Base-by-base conservation (phyloP, 148 eudicot species). In the Vaccinium darrowii region DNA sequence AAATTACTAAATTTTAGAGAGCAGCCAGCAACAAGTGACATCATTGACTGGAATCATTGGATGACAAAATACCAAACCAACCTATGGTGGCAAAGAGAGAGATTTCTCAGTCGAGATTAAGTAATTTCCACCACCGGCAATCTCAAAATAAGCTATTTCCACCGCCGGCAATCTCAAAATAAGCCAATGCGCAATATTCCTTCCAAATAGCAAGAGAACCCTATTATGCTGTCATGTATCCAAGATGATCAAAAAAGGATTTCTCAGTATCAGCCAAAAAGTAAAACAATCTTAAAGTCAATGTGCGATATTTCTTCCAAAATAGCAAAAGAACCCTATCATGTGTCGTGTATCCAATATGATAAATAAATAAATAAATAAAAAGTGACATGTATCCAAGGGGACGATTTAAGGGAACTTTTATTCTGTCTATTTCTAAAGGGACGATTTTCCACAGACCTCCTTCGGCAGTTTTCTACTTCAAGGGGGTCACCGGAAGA, bases 61-160 rank as follows among this genome's bases (percentile, higher is more conserved):
- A 67, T 25, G 74, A 67, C 15, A 8, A 67, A 69, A 69, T 69
- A 69, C 74, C 73, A 71, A 71, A 72, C 21, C 76, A 67, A 71
- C 7, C 18, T 27, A 25, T 3, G n/a, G 69, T n/a, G 69, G 8
- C 69, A 62, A 8, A n/a, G 11, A 62, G 25, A 62, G 69, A 62
- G 27, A 62, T 62, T 62, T 62, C 25, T 62, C 25, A 62, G 69
- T 62, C 23, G n/a, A 82, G 69, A 25, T 33, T 33, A 33, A 33
- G 36, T 33, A 1, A 33, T 33, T 33, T 33, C 3, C 36, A 33
- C 36, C 36, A 33, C 36, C 3, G 3, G 36, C 50, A 60, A 80
- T 72, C 36, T 21, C 27, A 65, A 21, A 62, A 62, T 21, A 65
- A 43, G 56, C 23, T 30, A 30, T 30, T 30, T 30, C 33, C 33